Evolutionary conservation across 139 green algal genomes (phyloP), one percentile per base, ranked within the genome.

Genomic region (Tetraselmis striata): DNA sequence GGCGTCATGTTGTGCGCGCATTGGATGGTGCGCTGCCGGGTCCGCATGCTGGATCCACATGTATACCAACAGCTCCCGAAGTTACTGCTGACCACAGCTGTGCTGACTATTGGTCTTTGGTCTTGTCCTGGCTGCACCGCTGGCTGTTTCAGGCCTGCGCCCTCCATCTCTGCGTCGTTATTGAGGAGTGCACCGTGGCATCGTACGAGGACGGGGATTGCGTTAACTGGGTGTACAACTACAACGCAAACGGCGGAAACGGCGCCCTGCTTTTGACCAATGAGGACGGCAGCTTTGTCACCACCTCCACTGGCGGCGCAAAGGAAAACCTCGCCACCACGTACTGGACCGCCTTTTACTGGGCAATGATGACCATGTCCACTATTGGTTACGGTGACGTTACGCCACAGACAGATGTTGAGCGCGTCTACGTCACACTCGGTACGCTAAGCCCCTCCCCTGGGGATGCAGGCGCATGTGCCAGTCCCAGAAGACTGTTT

Each of bases 381-480:
- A 67, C 45, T 18, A 67, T 77, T 18, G 74, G 74, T 28, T 77
- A 77, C 74, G 74, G 74, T 77, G 74, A 77, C 74, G 74, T 77
- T 2, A 77, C n/a, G 26, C 74, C 74, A 2, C 25, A 28, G 74
- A 77, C 74, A n/a, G 74, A 77, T 18, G 25, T 29, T 2, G 74
- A 77, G 74, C 74, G 74, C 74, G 74, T 77, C 26, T 77, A 77
- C 74, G 74, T 77, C 45, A 67, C 45, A 67, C 45, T 67, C 45
- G 45, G 45, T 67, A 67, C 45, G 45, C 45, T n/a, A n/a, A n/a
- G n/a, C n/a, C n/a, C n/a, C n/a, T n/a, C n/a, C n/a, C n/a, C n/a
- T n/a, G n/a, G n/a, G n/a, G n/a, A n/a, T n/a, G n/a, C n/a, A n/a
- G n/a, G n/a, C n/a, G n/a, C n/a, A n/a, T n/a, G n/a, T n/a, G n/a